Evolutionary conservation across 2,329 filamentous ascomycete genomes (phyloP), one percentile per base, ranked within the genome.

Genomic region (Colletotrichum eremochloae): DNA sequence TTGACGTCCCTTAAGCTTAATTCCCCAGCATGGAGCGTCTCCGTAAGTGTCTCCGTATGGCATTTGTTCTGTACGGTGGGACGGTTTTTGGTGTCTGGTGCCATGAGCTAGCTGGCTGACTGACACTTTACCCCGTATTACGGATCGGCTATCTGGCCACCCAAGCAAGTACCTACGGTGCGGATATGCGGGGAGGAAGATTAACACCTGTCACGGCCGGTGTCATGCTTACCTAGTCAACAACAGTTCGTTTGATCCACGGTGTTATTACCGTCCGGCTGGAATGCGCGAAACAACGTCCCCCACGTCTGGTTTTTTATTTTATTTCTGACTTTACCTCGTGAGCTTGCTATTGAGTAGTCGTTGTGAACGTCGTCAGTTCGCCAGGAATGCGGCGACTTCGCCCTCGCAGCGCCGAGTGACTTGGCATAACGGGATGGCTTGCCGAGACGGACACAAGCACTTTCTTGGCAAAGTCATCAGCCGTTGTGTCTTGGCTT

Each of bases 391-490:
- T 72, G 70, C 70, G 70, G 70, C 70, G 70, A 70, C 70, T 62
- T 68, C 5, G n/a, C 33, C 56, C 66, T 70, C 66, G 70, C 70
- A 72, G 70, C 61, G 70, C 70, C 70, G 60, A 72, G 70, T 67
- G 40, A 64, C 70, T 72, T 72, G 70, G 70, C 70, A 61, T 38
- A 60, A 56, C 70, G 70, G 70, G 70, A 65, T 70, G 70, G 70
- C 70, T 72, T 72, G 66, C 70, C 67, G 70, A 70, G 70, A 55
- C 40, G 60, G 40, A 70, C 36, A 72, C 70, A 72, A 72, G 70
- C 70, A 65, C 70, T 72, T 70, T 72, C 70, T 72, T 72, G 67
- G 70, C 70, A 72, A 50, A 72, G 42, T 62, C 53, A 61, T 69
- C 42, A 53, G 40, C 66, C 55, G 70, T 70, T 57, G 66, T 12